phyloP scores from a whole-genome alignment of 2,329 filamentous ascomycete genomes.

The Amylocarpus encephaloides region DNA sequence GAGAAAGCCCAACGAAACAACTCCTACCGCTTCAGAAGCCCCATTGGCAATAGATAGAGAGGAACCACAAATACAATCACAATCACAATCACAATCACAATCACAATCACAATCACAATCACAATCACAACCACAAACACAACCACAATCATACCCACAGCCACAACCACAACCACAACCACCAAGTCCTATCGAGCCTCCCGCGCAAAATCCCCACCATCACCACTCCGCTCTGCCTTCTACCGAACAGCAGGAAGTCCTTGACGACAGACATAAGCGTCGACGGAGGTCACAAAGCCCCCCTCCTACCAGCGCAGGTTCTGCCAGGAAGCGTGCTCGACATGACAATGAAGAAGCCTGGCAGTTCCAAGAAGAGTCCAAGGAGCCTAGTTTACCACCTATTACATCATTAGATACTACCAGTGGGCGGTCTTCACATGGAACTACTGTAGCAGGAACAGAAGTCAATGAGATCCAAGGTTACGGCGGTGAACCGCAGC shows the following conservation, averaged over 20 bases:
- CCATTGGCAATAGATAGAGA: no score
- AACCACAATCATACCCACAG: neutral
- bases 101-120: constrained; percentile 1
- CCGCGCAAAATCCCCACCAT: neutral
- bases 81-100: constrained; percentile 2
- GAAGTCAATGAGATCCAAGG: neutral
- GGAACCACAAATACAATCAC: no score
- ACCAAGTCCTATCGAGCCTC: constrained; percentile 16
- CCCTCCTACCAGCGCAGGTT: constrained; percentile 46
- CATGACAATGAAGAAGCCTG: constrained; percentile 26
- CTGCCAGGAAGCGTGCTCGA: constrained; percentile 51
- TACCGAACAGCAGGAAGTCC: constrained; percentile 30
- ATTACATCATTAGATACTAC: no score
- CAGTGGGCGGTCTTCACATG: neutral
- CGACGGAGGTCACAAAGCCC: constrained; percentile 62
- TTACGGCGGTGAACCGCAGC: neutral
- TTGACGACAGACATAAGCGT: constrained; percentile 55
- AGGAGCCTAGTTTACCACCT: no score
- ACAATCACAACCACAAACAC: constrained; percentile 4
- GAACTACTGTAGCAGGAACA: no score
- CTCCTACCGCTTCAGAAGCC: neutral
- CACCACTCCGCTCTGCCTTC: constrained; percentile 13
- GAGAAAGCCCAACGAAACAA: neutral
- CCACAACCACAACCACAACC: constrained; percentile 2
- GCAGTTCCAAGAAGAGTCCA: neutral